Percentiles rank a stretch among this genome's conserved stretches.
phyloP scores from a whole-genome alignment of 768 basidiomycete species.

The Kwoniella dendrophila region DNA sequence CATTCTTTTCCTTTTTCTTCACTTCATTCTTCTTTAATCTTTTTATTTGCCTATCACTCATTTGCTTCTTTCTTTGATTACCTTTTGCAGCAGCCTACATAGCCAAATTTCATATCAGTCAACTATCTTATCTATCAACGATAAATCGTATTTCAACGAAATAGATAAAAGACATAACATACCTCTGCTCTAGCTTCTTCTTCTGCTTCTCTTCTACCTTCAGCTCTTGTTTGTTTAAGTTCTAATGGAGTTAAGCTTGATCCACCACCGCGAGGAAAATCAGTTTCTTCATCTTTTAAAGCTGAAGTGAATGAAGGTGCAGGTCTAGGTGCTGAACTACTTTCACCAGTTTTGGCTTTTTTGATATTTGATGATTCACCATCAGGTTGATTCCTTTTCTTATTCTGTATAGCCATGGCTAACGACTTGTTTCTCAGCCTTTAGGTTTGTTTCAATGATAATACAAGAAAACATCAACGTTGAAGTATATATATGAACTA shows the following conservation, averaged over 20 bases:
- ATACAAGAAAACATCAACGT: too few species aligned
- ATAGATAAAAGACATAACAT: background rate
- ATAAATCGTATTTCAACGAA: conserved; percentile 7
- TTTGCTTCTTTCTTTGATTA: conserved; percentile 57
- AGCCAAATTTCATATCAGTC: too few species aligned
- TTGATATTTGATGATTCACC: conserved; percentile 13
- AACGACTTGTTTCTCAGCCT: background rate
- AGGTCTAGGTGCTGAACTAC: conserved; percentile 34
- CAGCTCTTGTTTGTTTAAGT: conserved; percentile 79
- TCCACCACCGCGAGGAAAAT: conserved; percentile 95
- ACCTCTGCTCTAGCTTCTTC: conserved; percentile 63
- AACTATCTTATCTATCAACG: background rate
- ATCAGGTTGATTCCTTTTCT: conserved; percentile 20
- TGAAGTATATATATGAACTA: background rate
- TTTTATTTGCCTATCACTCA: conserved; percentile 53
- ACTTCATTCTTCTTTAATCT: conserved; percentile 54
- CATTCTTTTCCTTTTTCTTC: conserved; percentile 40
- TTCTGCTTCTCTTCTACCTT: conserved; percentile 81
- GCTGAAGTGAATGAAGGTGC: conserved; percentile 51
- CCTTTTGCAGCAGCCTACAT: conserved; percentile 18
- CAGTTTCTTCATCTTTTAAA: conserved; percentile 66
- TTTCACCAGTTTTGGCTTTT: conserved; percentile 16
- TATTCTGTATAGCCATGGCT: conserved; percentile 21
- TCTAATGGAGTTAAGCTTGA: conserved; percentile 84
- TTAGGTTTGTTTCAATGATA: background rate